A percentile compares a stretch with the other conserved stretches of the same genome.
These are phyloP conservation scores for Chenopodium quinoa DNA, from an alignment of 148 eudicot species.

Conservation along the genomic window DNA sequence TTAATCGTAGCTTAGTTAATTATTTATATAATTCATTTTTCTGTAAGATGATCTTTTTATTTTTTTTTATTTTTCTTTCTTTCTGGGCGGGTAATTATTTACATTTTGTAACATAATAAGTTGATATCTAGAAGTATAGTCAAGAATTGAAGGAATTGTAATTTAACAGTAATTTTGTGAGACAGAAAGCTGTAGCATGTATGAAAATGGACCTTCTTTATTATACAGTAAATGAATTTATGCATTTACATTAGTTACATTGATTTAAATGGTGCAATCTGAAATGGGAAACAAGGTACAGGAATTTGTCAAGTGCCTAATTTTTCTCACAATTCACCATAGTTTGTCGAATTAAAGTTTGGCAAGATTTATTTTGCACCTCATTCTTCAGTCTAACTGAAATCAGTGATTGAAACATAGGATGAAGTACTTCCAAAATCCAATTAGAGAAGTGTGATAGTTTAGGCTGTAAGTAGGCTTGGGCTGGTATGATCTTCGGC, in stretches of 20 bases:
- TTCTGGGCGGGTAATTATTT: conserved; percentile 11
- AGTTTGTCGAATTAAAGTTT: neutral
- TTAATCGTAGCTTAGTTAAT: conserved; percentile 16
- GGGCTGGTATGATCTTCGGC: neutral
- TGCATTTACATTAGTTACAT: neutral
- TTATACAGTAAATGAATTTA: neutral
- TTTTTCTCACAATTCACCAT: neutral
- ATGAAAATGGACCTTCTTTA: neutral
- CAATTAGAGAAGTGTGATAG: too few relatives aligned
- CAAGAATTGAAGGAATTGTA: conserved; percentile 13
- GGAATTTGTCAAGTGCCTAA: neutral
- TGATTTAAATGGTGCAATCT: neutral
- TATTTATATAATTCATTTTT: conserved; percentile 27
- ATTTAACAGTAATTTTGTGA: neutral
- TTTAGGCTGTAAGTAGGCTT: neutral
- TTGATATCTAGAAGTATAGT: conserved; percentile 16
- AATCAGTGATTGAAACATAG: too few relatives aligned
- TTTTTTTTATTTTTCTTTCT: neutral
- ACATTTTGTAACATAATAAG: conserved; percentile 19
- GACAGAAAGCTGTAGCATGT: neutral
- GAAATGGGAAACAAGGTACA: too few relatives aligned
- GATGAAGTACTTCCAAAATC: too few relatives aligned
- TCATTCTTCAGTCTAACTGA: neutral
- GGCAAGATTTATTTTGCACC: neutral
- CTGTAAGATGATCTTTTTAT: conserved; percentile 16